Percentiles rank a stretch among this genome's conserved stretches.
phyloP scores from a whole-genome alignment of 106 monocot species.

The Apostasia ramifera region DNA sequence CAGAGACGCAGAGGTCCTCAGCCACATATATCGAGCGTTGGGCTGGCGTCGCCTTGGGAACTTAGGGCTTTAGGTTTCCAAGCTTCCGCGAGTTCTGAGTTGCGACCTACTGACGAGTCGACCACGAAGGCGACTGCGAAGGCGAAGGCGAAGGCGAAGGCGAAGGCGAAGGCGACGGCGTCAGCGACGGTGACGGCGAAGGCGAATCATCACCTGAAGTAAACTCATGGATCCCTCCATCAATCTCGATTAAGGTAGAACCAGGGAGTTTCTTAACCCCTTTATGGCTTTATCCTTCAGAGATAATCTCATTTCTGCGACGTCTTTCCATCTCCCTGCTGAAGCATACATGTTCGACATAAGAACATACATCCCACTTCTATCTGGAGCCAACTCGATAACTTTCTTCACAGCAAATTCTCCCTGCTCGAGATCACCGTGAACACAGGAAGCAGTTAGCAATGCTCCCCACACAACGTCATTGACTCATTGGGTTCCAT shows the following conservation, averaged over 20 bases:
- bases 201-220: slow-evolving; percentile 12
- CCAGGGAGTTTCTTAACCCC: slow-evolving; percentile 13
- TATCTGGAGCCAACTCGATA: slow-evolving; percentile 3
- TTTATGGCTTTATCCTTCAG: slow-evolving; percentile 8
- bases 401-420: slow-evolving; percentile 16
- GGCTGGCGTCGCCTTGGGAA: too few relatives aligned
- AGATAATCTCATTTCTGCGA: slow-evolving; percentile 8
- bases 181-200: too few relatives aligned
- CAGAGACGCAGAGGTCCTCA: too few relatives aligned
- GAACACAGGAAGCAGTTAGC: slow-evolving; percentile 5
- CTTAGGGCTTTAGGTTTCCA: too few relatives aligned
- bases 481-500: slow-evolving; percentile 29
- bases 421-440: slow-evolving; percentile 13
- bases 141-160: too few relatives aligned
- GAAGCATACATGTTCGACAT: slow-evolving; percentile 22
- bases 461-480: slow-evolving; percentile 26
- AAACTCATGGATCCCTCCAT: slow-evolving; percentile 19
- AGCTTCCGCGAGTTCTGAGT: too few relatives aligned
- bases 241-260: slow-evolving; percentile 9
- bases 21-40: too few relatives aligned
- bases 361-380: slow-evolving; percentile 10
- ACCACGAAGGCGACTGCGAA: too few relatives aligned
- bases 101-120: too few relatives aligned
- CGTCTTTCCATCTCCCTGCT: slow-evolving; percentile 22
- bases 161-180: too few relatives aligned